These are phyloP conservation scores for Dittrichia graveolens DNA, from an alignment of 129 eudicot genomes.

Conservation along the genomic window DNA sequence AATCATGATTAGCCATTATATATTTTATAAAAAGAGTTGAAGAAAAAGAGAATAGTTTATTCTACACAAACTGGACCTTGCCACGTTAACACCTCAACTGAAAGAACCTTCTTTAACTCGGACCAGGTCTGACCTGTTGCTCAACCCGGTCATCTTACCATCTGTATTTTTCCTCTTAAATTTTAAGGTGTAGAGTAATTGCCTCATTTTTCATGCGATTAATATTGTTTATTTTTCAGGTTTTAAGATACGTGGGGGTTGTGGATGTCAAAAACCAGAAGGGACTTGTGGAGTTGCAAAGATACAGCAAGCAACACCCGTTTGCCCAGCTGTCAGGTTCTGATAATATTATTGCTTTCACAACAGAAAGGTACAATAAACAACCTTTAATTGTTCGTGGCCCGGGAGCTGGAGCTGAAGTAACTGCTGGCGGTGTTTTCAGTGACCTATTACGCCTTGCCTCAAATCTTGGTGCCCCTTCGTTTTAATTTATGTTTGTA, in stretches of 20 bases:
- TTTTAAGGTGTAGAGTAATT: background rate
- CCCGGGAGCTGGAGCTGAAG: constrained; percentile 99
- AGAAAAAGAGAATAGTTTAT: background rate
- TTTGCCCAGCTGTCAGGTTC: constrained; percentile 99
- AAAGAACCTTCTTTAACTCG: no score
- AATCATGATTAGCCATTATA: background rate
- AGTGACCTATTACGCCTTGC: constrained; percentile 94
- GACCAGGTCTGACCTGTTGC: background rate
- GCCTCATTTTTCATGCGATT: background rate
- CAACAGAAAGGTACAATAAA: constrained; percentile 84
- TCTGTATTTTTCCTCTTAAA: background rate
- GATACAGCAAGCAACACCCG: constrained; percentile 87
- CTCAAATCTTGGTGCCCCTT: constrained; percentile 95
- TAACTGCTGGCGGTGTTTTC: constrained; percentile 97
- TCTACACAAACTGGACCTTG: background rate
- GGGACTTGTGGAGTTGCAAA: constrained; percentile 73
- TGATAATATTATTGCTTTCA: constrained; percentile 91
- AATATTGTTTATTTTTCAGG: constrained; percentile 40
- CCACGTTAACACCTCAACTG: background rate
- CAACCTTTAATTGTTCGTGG: constrained; percentile 96
- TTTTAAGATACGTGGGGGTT: constrained; percentile 95
- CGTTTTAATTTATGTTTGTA: constrained; percentile 39
- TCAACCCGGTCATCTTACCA: background rate
- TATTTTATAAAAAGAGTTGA: background rate
- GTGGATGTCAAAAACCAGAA: constrained; percentile 78